A percentile compares a stretch with the other conserved stretches of the same genome.
These are phyloP conservation scores for Sclerotiophoma versabilis DNA, from an alignment of 2,329 filamentous ascomycete species.

Conservation along the genomic window DNA sequence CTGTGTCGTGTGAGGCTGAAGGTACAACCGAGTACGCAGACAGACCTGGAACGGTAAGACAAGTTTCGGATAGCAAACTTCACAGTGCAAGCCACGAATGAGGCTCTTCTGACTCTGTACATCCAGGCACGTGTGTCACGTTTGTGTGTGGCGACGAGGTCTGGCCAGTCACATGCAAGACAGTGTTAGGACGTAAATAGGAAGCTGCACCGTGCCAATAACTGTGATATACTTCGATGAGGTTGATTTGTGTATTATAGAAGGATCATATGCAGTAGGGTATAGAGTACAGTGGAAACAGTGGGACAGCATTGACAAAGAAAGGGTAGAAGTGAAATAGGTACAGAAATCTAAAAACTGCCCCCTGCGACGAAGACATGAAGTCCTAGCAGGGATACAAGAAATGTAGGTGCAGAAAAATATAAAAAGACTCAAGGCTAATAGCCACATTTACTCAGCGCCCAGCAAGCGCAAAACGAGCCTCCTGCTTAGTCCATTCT, in stretches of 20 bases:
- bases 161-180: neutral
- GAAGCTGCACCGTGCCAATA: neutral
- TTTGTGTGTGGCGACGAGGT: neutral
- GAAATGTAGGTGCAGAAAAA: neutral
- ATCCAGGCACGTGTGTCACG: neutral
- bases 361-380: neutral
- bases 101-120: neutral
- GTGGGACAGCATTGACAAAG: conserved; percentile 24
- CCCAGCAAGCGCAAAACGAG: neutral
- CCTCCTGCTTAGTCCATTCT: neutral
- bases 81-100: conserved; percentile 1
- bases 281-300: conserved; percentile 1
- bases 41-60: conserved; percentile 1
- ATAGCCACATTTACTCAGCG: neutral
- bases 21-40: conserved; percentile 4
- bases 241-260: neutral
- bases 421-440: neutral
- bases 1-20: conserved; percentile 16
- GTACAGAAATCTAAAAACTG: conserved; percentile 25
- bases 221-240: neutral
- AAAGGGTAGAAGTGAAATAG: conserved; percentile 20
- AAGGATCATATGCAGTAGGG: neutral
- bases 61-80: conserved; percentile 2
- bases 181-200: neutral
- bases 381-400: neutral